phyloP scores from a whole-genome alignment of 2,329 filamentous ascomycete genomes.

The Rutstroemia sp. region DNA sequence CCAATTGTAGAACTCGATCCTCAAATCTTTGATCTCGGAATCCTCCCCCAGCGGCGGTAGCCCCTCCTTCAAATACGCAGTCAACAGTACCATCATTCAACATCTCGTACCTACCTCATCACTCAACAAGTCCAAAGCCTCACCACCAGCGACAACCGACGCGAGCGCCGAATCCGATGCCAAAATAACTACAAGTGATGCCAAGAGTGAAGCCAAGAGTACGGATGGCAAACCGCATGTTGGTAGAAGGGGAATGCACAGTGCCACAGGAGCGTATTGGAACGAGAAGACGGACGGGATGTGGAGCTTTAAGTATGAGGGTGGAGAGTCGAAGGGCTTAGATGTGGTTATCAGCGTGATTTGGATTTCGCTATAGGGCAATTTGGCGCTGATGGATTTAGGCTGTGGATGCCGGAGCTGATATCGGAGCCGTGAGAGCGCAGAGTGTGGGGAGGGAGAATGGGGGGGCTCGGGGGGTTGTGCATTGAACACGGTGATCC shows the following conservation, averaged over 20 bases:
- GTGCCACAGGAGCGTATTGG: conserved; percentile 79
- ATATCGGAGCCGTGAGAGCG: background rate
- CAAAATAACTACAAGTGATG: conserved; percentile 48
- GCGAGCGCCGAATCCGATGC: conserved; percentile 31
- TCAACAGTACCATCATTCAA: conserved; percentile 98
- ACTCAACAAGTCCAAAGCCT: conserved; percentile 49
- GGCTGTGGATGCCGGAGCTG: background rate
- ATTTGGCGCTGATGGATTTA: background rate
- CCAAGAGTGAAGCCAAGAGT: conserved; percentile 36
- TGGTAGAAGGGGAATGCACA: conserved; percentile 85
- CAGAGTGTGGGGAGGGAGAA: conserved; percentile 1
- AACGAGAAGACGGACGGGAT: conserved; percentile 86
- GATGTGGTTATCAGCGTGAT: conserved; percentile 67
- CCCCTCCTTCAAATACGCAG: conserved; percentile 82
- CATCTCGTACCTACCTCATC: conserved; percentile 67
- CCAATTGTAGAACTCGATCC: conserved; percentile 59
- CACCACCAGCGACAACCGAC: conserved; percentile 28
- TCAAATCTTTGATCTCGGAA: conserved; percentile 71
- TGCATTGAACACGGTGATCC: background rate
- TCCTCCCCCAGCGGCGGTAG: conserved; percentile 49
- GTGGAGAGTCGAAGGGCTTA: conserved; percentile 57
- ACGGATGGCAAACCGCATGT: conserved; percentile 64
- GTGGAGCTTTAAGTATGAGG: conserved; percentile 83
- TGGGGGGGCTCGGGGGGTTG: background rate
- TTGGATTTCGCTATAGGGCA: conserved; percentile 48